Base-by-base conservation (phyloP, 2,329 filamentous ascomycete genomes). In the Aspergillus alliaceus region DNA sequence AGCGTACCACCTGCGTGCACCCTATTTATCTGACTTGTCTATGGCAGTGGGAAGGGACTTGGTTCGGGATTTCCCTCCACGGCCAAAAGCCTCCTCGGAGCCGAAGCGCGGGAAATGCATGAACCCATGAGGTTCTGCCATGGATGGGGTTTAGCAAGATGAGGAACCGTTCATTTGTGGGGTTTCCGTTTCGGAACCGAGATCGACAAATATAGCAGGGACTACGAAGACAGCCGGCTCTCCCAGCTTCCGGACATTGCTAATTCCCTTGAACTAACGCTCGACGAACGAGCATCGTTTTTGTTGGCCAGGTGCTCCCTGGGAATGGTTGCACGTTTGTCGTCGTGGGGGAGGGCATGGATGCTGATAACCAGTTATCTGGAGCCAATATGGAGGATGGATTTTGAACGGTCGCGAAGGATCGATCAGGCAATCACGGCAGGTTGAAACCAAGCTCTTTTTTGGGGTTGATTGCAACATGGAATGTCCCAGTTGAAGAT, bases 111-210 rank as follows among this genome's bases (percentile, higher is more conserved):
- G 40, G 11, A 27, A 44, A 44, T 14, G 12, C 24, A 18, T 44
- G 24, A 44, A 44, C 40, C 9, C 40, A 44, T 42, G 39, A 25
- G 22, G 22, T 24, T 40, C 24, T 40, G 37, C 3, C 37, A 4
- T 40, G 22, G 39, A 25, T 3, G 22, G 22, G 39, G 14, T 11
- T 9, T n/a, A 18, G 14, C 20, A 44, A 44, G 8, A 27, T n/a
- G 14, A 44, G 15, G 50, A 29, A 32, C 50, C 18, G 37, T 24
- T 35, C 18, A 27, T 24, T 24, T 29, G 50, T 52, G 50, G 50
- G 50, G 40, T 44, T 42, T n/a, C 50, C 50, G 20, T 52, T 39
- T 52, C 50, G 50, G 50, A 52, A 18, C 50, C 50, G 50, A 52
- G 50, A 52, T 52, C 35, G 42, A 46, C 27, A 53, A 32, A 24